These are phyloP conservation scores for Scheffersomyces stipitis DNA, from an alignment of 805 yeast species.

Conservation along the genomic window DNA sequence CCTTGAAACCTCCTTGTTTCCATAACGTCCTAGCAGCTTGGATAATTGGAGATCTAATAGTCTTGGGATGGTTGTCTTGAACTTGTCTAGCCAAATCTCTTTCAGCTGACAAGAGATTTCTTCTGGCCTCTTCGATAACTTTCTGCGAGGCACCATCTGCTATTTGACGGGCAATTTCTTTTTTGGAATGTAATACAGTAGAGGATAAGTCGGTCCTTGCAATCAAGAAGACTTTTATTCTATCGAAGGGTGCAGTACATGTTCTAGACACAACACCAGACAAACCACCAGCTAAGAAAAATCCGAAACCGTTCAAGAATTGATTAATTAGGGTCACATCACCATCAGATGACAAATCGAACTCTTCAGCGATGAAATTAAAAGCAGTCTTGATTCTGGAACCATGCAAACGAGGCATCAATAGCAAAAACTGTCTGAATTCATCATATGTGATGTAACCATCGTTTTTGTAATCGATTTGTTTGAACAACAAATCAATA, in stretches of 20 bases:
- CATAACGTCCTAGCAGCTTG: conserved; percentile 82
- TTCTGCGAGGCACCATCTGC: conserved; percentile 35
- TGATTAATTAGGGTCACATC: conserved; percentile 85
- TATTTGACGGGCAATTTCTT: conserved; percentile 37
- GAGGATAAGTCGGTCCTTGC: conserved; percentile 84
- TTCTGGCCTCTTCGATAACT: conserved; percentile 34
- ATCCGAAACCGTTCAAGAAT: conserved; percentile 80
- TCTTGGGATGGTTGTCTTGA: conserved; percentile 40
- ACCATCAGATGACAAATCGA: conserved; percentile 85
- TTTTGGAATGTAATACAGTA: conserved; percentile 60
- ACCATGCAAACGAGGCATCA: conserved; percentile 80
- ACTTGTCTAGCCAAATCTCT: conserved; percentile 22
- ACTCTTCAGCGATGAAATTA: conserved; percentile 72
- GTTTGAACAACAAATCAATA: conserved; percentile 55
- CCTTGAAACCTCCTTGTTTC: conserved; percentile 81
- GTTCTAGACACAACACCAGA: conserved; percentile 96
- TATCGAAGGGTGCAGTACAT: conserved; percentile 94
- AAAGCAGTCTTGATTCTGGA: conserved; percentile 81
- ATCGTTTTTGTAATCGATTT: conserved; percentile 53
- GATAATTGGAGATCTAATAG: conserved; percentile 68
- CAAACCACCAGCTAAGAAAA: conserved; percentile 90
- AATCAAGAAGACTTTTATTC: conserved; percentile 89
- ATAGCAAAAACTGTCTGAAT: conserved; percentile 76
- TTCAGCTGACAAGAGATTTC: conserved; percentile 26
- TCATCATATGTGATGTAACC: conserved; percentile 81